Conservation (phyloP, 495 filamentous ascomycete species). For the Astrothelium subdiscretum region DNA sequence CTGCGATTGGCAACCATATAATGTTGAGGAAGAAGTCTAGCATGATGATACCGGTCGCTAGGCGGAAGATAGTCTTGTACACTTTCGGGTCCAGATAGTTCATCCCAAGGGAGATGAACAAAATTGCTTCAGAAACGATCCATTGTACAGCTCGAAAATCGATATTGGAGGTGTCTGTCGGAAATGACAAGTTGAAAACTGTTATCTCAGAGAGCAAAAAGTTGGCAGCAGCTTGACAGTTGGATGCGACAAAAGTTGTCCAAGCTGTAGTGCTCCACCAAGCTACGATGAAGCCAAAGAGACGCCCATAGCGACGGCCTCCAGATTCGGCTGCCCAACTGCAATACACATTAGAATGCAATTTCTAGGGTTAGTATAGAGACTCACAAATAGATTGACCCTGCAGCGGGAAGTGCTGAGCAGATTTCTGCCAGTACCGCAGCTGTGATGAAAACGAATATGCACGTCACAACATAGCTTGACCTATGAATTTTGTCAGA, state of each 20-base stretch:
- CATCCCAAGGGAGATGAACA: slow-evolving; percentile 24
- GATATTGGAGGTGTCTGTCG: slow-evolving; percentile 35
- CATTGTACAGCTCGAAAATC: slow-evolving; percentile 46
- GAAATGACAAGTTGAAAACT: slow-evolving; percentile 40
- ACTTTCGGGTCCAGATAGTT: slow-evolving; percentile 25
- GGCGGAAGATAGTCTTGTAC: slow-evolving; percentile 33
- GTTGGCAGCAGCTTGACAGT: slow-evolving; percentile 42
- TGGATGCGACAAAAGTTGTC: slow-evolving; percentile 41
- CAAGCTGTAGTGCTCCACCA: slow-evolving; percentile 52
- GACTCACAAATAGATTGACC: slow-evolving; percentile 38
- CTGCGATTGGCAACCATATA: slow-evolving; percentile 46
- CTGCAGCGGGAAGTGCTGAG: slow-evolving; percentile 43
- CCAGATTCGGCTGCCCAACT: slow-evolving; percentile 45
- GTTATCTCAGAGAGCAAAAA: slow-evolving; percentile 47
- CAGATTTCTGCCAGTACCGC: slow-evolving; percentile 47
- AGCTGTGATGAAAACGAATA: slow-evolving; percentile 47
- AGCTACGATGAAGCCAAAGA: slow-evolving; percentile 44
- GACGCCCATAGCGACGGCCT: slow-evolving; percentile 39
- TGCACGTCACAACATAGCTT: slow-evolving; percentile 43
- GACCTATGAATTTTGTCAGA: slow-evolving; percentile 27
- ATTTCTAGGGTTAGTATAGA: not conserved
- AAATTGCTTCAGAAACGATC: slow-evolving; percentile 39
- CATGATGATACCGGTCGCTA: slow-evolving; percentile 38
- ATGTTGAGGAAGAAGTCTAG: slow-evolving; percentile 45
- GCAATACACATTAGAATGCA: not conserved